A percentile compares a stretch with the other conserved stretches of the same genome.
Evolutionary conservation across 495 filamentous ascomycete genomes (phyloP).

Genomic region (Trichoderma virens): DNA sequence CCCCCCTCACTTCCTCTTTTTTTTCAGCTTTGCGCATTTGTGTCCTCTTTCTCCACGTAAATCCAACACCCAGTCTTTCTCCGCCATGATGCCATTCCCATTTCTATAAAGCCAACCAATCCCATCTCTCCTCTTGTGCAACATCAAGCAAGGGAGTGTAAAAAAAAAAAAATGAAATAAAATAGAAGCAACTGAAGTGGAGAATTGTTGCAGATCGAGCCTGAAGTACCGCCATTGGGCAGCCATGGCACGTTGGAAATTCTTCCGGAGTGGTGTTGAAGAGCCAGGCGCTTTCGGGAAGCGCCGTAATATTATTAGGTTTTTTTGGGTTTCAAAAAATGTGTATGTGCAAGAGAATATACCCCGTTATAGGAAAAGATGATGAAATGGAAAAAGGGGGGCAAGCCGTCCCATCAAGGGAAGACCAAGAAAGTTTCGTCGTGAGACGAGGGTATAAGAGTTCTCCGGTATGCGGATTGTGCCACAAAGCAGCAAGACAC

Average conservation of each 20-base stretch:
- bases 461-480: slow-evolving; percentile 1
- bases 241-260: neutral
- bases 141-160: slow-evolving; percentile 3
- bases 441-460: slow-evolving; percentile 9
- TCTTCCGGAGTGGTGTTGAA: slow-evolving; percentile 4
- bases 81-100: neutral
- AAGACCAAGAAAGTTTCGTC: neutral
- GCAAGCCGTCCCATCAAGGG: neutral
- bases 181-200: slow-evolving; percentile 5
- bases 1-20: neutral
- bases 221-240: slow-evolving; percentile 4
- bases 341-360: slow-evolving; percentile 5
- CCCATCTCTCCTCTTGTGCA: neutral
- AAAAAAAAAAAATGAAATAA: neutral
- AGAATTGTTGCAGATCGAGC: slow-evolving; percentile 7
- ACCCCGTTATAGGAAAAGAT: neutral
- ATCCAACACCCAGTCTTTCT: no score
- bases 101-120: neutral
- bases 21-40: neutral
- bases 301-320: neutral
- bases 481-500: neutral
- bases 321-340: neutral
- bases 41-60: neutral
- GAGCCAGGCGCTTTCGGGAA: neutral
- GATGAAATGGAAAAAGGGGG: neutral